Base-by-base conservation (phyloP, 768 basidiomycete genomes). In the Suillus clintonianus region DNA sequence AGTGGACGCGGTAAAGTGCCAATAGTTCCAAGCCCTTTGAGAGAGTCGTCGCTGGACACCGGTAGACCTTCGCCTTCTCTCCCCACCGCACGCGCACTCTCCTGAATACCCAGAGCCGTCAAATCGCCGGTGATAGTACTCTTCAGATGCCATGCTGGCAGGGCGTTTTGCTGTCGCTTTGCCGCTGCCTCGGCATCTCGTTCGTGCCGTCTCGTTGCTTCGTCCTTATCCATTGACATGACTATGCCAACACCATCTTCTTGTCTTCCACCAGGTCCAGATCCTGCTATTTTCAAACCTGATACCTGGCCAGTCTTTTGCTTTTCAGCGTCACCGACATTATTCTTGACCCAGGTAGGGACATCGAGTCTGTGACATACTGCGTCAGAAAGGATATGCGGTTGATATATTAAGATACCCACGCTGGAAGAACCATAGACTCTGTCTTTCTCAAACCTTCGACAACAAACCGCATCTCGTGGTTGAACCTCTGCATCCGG, bases 61-160 rank as follows among this genome's bases (percentile, higher is more conserved):
- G 81, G 62, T 62, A 62, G 64, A 48, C 64, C 54, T n/a, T 71
- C 72, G 45, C 69, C 77, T 14, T 66, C 70, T 54, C 69, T 70
- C 14, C 73, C 71, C 60, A 83, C 83, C 30, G 82, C 76, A 62
- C 88, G 79, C n/a, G 85, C 86, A 65, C 75, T 85, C 73, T 92
- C 91, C 69, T 88, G 85, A 62, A 92, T 84, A 22, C 95, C 94
- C 45, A 96, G 81, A 24, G 93, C 90, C 1, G 97, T 97, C 64
- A 95, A 79, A 68, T 96, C 91, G 10, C 95, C 95, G 4, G 94
- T 89, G 65, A 99, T 94, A 3, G 97, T 99, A 72, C 94, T 96
- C 77, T 94, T 92, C 68, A 95, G 84, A 79, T 97, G 94, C 97
- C 97, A 99, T 14, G 91, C 82, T 1, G 97, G 97, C 51, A 99